Percentiles rank a stretch among this genome's conserved stretches.
phyloP scores from a whole-genome alignment of 2,329 filamentous ascomycete genomes.

The Colletotrichum cuscutae region DNA sequence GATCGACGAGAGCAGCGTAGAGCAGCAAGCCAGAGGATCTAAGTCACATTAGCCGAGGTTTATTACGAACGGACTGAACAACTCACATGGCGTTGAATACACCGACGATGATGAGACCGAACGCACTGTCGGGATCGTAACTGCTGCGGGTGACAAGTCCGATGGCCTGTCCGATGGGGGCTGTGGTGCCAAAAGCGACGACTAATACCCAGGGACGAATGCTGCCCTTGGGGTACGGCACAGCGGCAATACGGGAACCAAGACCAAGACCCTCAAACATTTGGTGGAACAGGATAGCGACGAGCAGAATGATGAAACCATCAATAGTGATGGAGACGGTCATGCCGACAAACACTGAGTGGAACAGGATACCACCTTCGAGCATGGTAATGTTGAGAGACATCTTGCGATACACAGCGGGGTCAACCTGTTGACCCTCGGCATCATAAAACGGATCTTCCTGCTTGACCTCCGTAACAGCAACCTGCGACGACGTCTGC shows the following conservation, averaged over 20 bases:
- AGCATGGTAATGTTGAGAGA: constrained; percentile 79
- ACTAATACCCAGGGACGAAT: constrained; percentile 70
- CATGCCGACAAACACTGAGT: constrained; percentile 81
- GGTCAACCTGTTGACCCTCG: constrained; percentile 56
- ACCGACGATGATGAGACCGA: constrained; percentile 72
- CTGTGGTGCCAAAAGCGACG: constrained; percentile 75
- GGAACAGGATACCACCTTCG: constrained; percentile 82
- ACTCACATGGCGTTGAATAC: constrained; percentile 72
- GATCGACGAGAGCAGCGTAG: constrained; percentile 71
- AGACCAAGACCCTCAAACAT: constrained; percentile 77
- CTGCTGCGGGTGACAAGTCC: constrained; percentile 65
- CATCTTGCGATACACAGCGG: constrained; percentile 66
- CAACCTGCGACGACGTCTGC: constrained; percentile 46
- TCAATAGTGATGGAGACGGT: constrained; percentile 76
- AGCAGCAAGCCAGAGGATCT: constrained; percentile 70
- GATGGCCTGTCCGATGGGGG: constrained; percentile 82
- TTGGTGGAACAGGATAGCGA: constrained; percentile 79
- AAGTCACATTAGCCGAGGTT: constrained; percentile 3
- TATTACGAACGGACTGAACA: too few species aligned
- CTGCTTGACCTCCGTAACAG: constrained; percentile 36
- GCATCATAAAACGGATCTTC: constrained; percentile 54
- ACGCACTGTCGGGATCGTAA: constrained; percentile 72
- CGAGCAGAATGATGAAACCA: constrained; percentile 72
- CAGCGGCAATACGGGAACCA: constrained; percentile 75
- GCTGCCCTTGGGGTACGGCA: constrained; percentile 67